Conservation (phyloP, 106 monocot species). For the Gastrodia elata region DNA sequence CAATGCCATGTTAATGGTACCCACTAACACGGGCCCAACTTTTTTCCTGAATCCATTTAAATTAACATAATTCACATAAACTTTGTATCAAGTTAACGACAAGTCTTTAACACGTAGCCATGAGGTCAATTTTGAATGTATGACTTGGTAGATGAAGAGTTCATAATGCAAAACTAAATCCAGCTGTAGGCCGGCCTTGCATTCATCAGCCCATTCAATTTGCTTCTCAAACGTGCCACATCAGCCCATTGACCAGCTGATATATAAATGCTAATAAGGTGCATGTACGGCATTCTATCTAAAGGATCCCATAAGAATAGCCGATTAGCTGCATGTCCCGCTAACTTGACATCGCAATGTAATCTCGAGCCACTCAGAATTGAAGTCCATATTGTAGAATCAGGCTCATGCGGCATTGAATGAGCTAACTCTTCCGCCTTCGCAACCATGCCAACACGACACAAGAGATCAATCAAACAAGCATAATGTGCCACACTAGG, state of each 20-base stretch:
- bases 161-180: conserved; percentile 26
- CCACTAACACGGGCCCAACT: too few species aligned
- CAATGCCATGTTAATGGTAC: too few species aligned
- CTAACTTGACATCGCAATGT: conserved; percentile 27
- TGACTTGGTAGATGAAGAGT: neutral
- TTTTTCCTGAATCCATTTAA: too few species aligned
- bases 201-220: conserved; percentile 15
- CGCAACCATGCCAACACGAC: conserved; percentile 32
- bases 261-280: conserved; percentile 35
- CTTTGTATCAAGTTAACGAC: too few species aligned
- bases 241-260: conserved; percentile 26
- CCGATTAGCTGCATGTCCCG: conserved; percentile 37
- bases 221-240: conserved; percentile 18
- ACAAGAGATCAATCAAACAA: conserved; percentile 54
- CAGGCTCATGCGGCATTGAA: conserved; percentile 45
- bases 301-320: conserved; percentile 24
- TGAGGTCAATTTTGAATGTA: neutral
- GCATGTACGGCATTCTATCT: conserved; percentile 43
- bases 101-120: too few species aligned
- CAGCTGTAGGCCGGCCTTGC: conserved; percentile 44
- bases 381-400: conserved; percentile 37
- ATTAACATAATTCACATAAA: too few species aligned
- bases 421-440: conserved; percentile 22
- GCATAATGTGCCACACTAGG: conserved; percentile 47
- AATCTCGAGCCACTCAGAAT: conserved; percentile 38